Conservation (phyloP, 1,139 yeast genomes). For the Meyerozyma athensensis region DNA sequence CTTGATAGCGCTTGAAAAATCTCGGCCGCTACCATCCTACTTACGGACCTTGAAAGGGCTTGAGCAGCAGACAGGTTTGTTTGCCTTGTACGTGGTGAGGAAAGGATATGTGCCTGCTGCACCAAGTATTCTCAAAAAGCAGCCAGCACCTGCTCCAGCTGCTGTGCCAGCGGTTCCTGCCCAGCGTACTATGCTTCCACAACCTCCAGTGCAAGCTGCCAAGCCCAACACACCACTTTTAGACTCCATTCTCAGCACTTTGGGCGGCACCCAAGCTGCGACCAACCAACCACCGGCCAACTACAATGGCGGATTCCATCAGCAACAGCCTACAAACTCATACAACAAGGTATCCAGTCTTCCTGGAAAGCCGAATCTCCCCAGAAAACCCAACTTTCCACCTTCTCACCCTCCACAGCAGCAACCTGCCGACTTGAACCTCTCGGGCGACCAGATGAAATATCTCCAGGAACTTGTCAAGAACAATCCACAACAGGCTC, state of each 20-base stretch:
- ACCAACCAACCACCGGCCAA: constrained; percentile 5
- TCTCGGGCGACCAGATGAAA: constrained; percentile 13
- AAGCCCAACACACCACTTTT: constrained; percentile 9
- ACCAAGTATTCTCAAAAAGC: constrained; percentile 18
- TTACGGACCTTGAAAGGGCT: constrained; percentile 12
- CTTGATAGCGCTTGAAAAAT: constrained; percentile 43
- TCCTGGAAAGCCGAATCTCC: constrained; percentile 4
- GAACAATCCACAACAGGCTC: constrained; percentile 20
- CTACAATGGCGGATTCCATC: neutral
- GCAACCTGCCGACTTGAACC: constrained; percentile 6
- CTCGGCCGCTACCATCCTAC: constrained; percentile 25
- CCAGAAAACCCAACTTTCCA: neutral
- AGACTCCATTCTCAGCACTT: constrained; percentile 20
- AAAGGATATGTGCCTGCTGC: constrained; percentile 31
- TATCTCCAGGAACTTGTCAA: constrained; percentile 15
- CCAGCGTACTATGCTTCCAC: constrained; percentile 2
- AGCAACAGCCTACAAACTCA: neutral
- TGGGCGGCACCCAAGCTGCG: constrained; percentile 12
- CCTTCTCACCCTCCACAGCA: neutral
- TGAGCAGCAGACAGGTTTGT: constrained; percentile 26
- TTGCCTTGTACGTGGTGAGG: constrained; percentile 44
- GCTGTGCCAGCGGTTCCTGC: constrained; percentile 4
- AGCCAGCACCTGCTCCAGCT: constrained; percentile 7
- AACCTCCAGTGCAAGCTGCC: constrained; percentile 1
- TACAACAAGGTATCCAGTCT: neutral